These are phyloP conservation scores for Daldinia eschscholtzii DNA, from an alignment of 2,329 filamentous ascomycete genomes.

Conservation along the genomic window DNA sequence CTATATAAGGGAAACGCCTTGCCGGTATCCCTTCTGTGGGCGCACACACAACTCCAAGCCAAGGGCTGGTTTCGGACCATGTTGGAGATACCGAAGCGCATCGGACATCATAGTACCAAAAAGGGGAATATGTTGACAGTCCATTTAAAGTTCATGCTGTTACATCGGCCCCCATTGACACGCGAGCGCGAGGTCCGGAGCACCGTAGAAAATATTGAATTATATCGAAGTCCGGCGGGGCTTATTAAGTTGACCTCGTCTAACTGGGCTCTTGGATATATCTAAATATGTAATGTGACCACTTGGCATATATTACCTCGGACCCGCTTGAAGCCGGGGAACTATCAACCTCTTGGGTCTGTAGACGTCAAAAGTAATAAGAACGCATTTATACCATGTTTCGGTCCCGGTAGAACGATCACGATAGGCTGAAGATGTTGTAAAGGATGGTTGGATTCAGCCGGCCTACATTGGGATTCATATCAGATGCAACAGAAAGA, in stretches of 20 bases:
- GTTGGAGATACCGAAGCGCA: constrained; percentile 48
- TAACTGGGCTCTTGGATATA: not conserved
- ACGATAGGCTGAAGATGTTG: not conserved
- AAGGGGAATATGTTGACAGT: constrained; percentile 31
- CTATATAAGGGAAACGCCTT: constrained; percentile 26
- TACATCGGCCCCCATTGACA: constrained; percentile 31
- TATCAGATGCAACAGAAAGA: not conserved
- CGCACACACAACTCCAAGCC: constrained; percentile 1
- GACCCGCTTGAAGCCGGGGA: not conserved
- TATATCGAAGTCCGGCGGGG: constrained; percentile 7
- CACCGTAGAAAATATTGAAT: constrained; percentile 26
- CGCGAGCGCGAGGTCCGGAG: constrained; percentile 43
- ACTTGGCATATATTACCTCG: constrained; percentile 6
- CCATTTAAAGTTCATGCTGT: constrained; percentile 34
- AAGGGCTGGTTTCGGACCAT: constrained; percentile 40
- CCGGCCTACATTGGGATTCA: not conserved
- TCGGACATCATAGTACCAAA: constrained; percentile 42
- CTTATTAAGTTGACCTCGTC: not conserved
- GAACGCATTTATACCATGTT: not conserved
- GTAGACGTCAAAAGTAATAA: not conserved
- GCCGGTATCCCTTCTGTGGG: constrained; percentile 3
- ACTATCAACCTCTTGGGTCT: not conserved
- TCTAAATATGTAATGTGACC: constrained; percentile 1
- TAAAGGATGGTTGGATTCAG: constrained; percentile 8
- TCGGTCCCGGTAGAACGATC: constrained; percentile 2